Evolutionary conservation across 768 basidiomycete species (phyloP).

Genomic region (Pholiota molesta): DNA sequence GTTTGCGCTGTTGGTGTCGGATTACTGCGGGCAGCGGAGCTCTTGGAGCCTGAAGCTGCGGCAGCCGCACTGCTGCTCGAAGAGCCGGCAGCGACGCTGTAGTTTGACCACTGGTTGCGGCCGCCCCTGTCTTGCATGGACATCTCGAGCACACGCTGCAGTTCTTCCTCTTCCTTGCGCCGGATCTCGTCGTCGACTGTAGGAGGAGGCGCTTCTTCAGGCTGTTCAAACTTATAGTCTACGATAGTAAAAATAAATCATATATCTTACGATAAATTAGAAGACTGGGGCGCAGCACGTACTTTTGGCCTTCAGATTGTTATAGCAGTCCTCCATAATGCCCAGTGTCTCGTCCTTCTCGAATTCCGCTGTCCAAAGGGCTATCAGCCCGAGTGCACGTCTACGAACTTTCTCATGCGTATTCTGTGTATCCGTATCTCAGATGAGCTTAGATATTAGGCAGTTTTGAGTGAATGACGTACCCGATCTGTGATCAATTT

Average conservation of each 20-base stretch:
- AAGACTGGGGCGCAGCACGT: conserved; percentile 4
- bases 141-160: conserved; percentile 90
- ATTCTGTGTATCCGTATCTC: conserved; percentile 50
- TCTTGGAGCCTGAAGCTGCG: conserved; percentile 29
- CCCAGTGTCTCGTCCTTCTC: conserved; percentile 79
- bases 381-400: conserved; percentile 71
- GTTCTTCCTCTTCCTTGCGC: conserved; percentile 90
- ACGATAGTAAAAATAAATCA: not conserved
- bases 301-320: conserved; percentile 84
- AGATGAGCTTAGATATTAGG: not conserved
- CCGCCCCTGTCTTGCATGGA: conserved; percentile 93
- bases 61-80: conserved; percentile 29
- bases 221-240: conserved; percentile 76
- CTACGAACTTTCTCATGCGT: conserved; percentile 91
- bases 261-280: not conserved
- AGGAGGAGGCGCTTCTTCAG: conserved; percentile 66
- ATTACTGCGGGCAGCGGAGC: conserved; percentile 21
- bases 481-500: conserved; percentile 89
- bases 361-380: conserved; percentile 85
- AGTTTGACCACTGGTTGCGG: conserved; percentile 54
- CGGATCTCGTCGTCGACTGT: conserved; percentile 78
- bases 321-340: conserved; percentile 90
- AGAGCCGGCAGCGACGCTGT: conserved; percentile 38
- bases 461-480: conserved; percentile 23
- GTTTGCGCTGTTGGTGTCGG: conserved; percentile 23